Conservation (phyloP, 1,139 yeast species). For the Geotrichum fermentans region DNA sequence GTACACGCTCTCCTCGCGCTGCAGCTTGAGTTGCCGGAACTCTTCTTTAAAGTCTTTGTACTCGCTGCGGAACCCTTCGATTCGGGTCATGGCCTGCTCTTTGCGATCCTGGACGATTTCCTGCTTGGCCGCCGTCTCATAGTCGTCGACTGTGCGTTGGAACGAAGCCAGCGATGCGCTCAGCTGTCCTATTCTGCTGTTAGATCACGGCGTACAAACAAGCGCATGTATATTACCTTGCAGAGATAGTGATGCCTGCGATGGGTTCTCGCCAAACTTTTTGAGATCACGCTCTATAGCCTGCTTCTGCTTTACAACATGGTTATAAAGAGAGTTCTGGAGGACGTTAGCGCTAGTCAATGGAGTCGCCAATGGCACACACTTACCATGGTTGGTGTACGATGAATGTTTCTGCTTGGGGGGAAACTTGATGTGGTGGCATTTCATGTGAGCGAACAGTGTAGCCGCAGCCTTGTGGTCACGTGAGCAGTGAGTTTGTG, state of each 20-base stretch:
- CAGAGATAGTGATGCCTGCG: slow-evolving; percentile 66
- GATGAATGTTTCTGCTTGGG: no score
- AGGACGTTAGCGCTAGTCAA: not conserved
- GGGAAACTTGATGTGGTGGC: slow-evolving; percentile 19
- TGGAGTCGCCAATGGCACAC: not conserved
- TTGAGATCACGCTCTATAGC: slow-evolving; percentile 64
- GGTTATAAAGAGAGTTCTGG: slow-evolving; percentile 78
- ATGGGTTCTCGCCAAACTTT: slow-evolving; percentile 60
- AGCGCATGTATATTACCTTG: slow-evolving; percentile 43
- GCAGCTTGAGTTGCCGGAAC: slow-evolving; percentile 58
- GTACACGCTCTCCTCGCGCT: slow-evolving; percentile 52
- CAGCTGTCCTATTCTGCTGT: slow-evolving; percentile 50
- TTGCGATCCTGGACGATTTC: slow-evolving; percentile 54
- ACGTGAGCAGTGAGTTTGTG: no score
- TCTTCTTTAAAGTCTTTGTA: slow-evolving; percentile 51
- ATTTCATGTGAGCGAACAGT: slow-evolving; percentile 1
- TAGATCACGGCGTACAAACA: not conserved
- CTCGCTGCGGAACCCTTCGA: slow-evolving; percentile 58
- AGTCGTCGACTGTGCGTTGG: slow-evolving; percentile 71
- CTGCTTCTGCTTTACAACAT: slow-evolving; percentile 81
- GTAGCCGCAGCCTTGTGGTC: no score
- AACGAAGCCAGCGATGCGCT: slow-evolving; percentile 77
- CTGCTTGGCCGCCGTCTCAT: slow-evolving; percentile 58
- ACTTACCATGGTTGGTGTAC: slow-evolving; percentile 1
- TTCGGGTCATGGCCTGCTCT: slow-evolving; percentile 59